Evolutionary conservation across 345 rosid genomes (phyloP).

Genomic region (Citrus inodora): DNA sequence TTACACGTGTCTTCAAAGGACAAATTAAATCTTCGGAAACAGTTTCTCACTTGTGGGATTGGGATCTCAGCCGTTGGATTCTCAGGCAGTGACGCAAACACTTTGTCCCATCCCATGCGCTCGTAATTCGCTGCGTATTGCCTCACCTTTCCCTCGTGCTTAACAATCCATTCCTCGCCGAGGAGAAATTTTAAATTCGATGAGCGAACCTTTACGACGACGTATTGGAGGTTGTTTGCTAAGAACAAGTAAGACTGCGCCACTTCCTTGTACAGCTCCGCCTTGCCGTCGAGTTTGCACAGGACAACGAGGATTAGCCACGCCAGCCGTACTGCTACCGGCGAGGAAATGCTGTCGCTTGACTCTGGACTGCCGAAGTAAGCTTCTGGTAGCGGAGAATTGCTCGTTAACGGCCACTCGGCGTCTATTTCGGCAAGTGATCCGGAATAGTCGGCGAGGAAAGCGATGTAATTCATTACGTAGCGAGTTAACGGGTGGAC

Average conservation of each 20-base stretch:
- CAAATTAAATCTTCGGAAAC: constrained; percentile 47
- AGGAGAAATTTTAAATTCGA: constrained; percentile 47
- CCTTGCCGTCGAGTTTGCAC: constrained; percentile 74
- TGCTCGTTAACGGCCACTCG: constrained; percentile 41
- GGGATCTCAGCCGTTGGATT: constrained; percentile 28
- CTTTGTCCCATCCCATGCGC: constrained; percentile 65
- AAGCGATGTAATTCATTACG: constrained; percentile 71
- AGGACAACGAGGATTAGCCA: constrained; percentile 68
- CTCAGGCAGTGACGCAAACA: constrained; percentile 42
- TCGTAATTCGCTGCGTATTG: constrained; percentile 64
- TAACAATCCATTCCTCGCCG: constrained; percentile 61
- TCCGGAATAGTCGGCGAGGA: constrained; percentile 62
- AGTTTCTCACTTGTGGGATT: constrained; percentile 23
- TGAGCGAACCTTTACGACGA: constrained; percentile 54
- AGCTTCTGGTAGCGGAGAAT: constrained; percentile 41
- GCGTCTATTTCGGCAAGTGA: constrained; percentile 49
- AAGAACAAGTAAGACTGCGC: constrained; percentile 68
- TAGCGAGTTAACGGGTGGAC: constrained; percentile 77
- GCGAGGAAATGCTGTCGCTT: constrained; percentile 28
- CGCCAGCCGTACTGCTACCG: constrained; percentile 43
- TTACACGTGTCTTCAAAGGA: constrained; percentile 53
- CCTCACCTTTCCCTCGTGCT: constrained; percentile 49
- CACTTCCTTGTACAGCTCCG: constrained; percentile 52
- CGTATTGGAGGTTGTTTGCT: constrained; percentile 76
- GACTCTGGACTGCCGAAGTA: constrained; percentile 30